Evolutionary conservation across 192 early-diverging fungal species (phyloP).

Genomic region (Martensiomyces pterosporus): DNA sequence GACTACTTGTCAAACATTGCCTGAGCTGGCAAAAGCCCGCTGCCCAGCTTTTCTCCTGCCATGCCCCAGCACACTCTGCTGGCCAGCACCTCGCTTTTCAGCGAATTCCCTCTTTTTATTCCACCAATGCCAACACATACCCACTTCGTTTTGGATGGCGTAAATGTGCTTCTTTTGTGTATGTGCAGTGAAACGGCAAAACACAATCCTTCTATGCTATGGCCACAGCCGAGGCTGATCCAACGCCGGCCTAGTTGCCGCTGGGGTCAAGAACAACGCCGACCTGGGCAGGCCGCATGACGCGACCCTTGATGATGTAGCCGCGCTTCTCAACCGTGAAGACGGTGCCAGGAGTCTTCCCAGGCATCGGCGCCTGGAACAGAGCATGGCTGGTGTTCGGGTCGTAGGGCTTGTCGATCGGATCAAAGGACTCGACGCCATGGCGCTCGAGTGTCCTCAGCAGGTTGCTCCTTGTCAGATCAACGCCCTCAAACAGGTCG

Average conservation of each 20-base stretch:
- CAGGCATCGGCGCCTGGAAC: slow-evolving; percentile 86
- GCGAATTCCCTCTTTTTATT: neutral
- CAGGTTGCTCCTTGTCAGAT: slow-evolving; percentile 82
- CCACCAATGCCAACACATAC: no score
- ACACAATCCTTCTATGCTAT: neutral
- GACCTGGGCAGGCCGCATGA: slow-evolving; percentile 92
- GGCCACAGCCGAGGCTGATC: no score
- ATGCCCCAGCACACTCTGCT: neutral
- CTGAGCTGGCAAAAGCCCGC: slow-evolving; percentile 18
- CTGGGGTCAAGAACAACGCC: slow-evolving; percentile 76
- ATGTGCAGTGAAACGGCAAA: neutral
- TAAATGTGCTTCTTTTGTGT: no score
- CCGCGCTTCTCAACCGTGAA: slow-evolving; percentile 90
- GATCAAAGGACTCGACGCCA: slow-evolving; percentile 78
- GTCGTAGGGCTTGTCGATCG: slow-evolving; percentile 88
- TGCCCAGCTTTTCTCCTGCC: neutral
- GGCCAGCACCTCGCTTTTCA: neutral
- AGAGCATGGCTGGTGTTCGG: slow-evolving; percentile 92
- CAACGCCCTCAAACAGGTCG: slow-evolving; percentile 83
- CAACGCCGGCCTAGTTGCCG: slow-evolving; percentile 35
- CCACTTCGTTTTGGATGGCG: no score
- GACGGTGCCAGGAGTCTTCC: slow-evolving; percentile 84
- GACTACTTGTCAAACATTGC: slow-evolving; percentile 98
- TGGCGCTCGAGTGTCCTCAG: slow-evolving; percentile 82
- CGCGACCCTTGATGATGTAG: slow-evolving; percentile 87